Evolutionary conservation across 495 filamentous ascomycete genomes (phyloP), one percentile per base, ranked within the genome.

Genomic region (Aspergillus funiculosus): DNA sequence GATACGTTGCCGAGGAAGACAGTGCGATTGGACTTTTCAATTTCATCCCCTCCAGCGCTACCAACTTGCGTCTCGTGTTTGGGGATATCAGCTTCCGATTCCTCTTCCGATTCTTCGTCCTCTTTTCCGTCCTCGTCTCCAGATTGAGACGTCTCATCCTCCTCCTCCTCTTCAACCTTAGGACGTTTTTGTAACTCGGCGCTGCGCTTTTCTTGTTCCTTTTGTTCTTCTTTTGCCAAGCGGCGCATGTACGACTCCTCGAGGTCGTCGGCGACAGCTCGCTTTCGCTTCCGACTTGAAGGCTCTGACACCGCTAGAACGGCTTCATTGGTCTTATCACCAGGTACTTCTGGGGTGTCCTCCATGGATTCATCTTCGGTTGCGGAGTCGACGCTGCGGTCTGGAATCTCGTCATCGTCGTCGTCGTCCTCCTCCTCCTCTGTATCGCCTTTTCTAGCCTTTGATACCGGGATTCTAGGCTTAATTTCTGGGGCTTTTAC

Each of bases 1-100:
- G 89, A 89, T 20, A 97, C 85, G 55, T 99, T 99, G 50, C 85
- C 86, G 20, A 99, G 71, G 64, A 96, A 99, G 31, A 99, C 79
- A 3, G 94, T 97, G 15, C 92, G 83, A 45, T 78, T 78, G 11
- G 92, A 87, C 63, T 94, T 95, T 28, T 92, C 85, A 0, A 94
- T 45, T 48, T 94, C 88, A 24, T 55, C 43, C 2, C 65, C 55
- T 14, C 73, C 67, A 37, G 62, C 58, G 11, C 60, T 46, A 4
- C 64, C 61, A 15, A 64, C 41, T 13, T 75, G 40, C 10, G 71
- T 73, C 57, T 86, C 83, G 59, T 86, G 84, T 40, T 77, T 69
- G 1, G 77, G 80, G 6, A 68, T 35, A 2, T 52, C 46, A 8
- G 36, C 34, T 13, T 48, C 43, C 7, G 55, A 52, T 6, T 56